Conservation (phyloP, 169 alveolate species). For the Plasmodium gallinaceum region DNA sequence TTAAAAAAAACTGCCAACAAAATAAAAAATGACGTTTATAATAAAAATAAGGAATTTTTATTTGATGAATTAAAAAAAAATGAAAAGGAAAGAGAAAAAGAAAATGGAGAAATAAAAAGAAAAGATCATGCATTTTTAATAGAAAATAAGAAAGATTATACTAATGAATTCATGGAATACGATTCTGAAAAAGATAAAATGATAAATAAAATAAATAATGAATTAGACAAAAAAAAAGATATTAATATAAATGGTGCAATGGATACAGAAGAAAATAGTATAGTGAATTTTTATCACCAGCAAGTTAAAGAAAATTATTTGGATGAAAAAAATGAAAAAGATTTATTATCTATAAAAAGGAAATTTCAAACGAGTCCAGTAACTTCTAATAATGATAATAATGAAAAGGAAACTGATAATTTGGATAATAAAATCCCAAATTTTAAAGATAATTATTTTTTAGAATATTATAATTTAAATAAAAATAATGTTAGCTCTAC, state of each 20-base stretch:
- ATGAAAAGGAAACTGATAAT: not conserved
- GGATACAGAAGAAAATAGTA: conserved; percentile 7
- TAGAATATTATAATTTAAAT: conserved; percentile 53
- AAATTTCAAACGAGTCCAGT: conserved; percentile 6
- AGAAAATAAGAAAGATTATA: not conserved
- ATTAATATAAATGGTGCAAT: not conserved
- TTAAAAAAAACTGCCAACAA: conserved; percentile 24
- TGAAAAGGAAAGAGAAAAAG: conserved; percentile 3
- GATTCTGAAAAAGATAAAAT: not conserved
- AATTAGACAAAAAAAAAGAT: conserved; percentile 29
- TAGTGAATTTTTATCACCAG: conserved; percentile 27
- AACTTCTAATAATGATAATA: conserved; percentile 7
- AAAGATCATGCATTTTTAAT: not conserved
- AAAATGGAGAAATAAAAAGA: not conserved
- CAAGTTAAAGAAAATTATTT: not conserved
- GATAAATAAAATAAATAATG: conserved; percentile 1
- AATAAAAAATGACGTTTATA: conserved; percentile 13
- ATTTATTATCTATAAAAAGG: conserved; percentile 18
- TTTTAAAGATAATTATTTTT: conserved; percentile 36
- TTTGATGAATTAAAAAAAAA: conserved; percentile 5
- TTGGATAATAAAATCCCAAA: not conserved
- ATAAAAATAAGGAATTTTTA: conserved; percentile 14
- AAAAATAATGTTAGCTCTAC: not conserved
- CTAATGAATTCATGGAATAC: not conserved
- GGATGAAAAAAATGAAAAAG: conserved; percentile 12